These are phyloP conservation scores for Raphanus sativus DNA, from an alignment of 345 rosid species.

Conservation along the genomic window DNA sequence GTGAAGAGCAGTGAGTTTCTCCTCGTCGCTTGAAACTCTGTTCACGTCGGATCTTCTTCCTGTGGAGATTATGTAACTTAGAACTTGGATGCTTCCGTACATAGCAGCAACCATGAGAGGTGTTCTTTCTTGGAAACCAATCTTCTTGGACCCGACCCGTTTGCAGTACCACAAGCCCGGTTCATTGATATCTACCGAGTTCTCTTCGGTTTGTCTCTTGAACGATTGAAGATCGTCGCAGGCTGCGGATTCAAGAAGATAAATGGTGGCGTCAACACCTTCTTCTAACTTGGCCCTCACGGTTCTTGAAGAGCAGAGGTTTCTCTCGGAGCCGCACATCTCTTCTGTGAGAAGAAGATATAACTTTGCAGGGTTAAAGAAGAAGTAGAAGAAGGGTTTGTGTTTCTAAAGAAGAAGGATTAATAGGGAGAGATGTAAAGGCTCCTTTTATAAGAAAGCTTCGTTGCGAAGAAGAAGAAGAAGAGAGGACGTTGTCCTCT, in stretches of 20 bases:
- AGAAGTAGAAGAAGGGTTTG: slow-evolving; percentile 8
- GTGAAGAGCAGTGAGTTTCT: slow-evolving; percentile 87
- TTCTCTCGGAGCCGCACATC: slow-evolving; percentile 58
- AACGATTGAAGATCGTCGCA: slow-evolving; percentile 62
- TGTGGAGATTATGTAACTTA: slow-evolving; percentile 55
- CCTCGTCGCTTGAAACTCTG: slow-evolving; percentile 71
- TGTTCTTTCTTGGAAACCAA: slow-evolving; percentile 85
- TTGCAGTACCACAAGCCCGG: slow-evolving; percentile 77
- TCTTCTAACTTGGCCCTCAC: slow-evolving; percentile 35
- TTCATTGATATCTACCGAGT: slow-evolving; percentile 47
- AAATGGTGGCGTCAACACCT: slow-evolving; percentile 27
- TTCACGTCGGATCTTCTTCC: slow-evolving; percentile 54
- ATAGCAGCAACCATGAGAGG: slow-evolving; percentile 84
- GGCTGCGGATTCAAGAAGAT: slow-evolving; percentile 77
- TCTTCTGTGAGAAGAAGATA: slow-evolving; percentile 50
- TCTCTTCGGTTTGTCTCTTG: slow-evolving; percentile 50
- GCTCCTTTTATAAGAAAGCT: slow-evolving; percentile 38
- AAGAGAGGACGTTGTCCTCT: slow-evolving; percentile 64
- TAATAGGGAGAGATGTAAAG: slow-evolving; percentile 12
- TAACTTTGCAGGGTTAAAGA: background rate
- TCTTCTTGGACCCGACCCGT: slow-evolving; percentile 69
- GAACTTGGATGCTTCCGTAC: slow-evolving; percentile 64
- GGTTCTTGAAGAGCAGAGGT: slow-evolving; percentile 37
- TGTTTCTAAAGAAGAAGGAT: slow-evolving; percentile 11
- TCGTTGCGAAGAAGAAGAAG: too few species aligned